Conservation (phyloP, 345 rosid species). For the Eucalyptus dawsonii region DNA sequence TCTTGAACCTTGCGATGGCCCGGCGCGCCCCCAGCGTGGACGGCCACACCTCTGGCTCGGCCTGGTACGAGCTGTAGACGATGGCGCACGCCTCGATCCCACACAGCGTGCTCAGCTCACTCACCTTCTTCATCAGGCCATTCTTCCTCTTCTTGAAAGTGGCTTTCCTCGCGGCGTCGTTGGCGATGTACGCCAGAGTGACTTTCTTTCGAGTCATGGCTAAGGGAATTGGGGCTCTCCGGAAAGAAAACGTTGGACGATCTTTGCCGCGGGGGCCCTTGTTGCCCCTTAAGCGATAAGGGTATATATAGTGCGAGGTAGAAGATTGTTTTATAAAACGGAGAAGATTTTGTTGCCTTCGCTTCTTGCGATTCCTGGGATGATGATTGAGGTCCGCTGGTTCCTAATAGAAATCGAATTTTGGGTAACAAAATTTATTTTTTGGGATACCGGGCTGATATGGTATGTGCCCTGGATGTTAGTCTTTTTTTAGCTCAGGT, state of each 20-base stretch:
- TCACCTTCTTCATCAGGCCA: slow-evolving; percentile 8
- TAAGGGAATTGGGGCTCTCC: background rate
- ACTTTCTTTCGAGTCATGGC: slow-evolving; percentile 9
- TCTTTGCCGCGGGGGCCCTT: background rate
- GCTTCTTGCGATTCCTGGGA: background rate
- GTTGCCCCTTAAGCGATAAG: background rate
- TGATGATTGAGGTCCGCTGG: too few relatives aligned
- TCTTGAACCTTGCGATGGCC: background rate
- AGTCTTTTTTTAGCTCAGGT: background rate
- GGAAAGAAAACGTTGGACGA: background rate
- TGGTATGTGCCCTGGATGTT: background rate
- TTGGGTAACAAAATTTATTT: background rate
- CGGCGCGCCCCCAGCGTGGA: slow-evolving; percentile 1
- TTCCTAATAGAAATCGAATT: background rate
- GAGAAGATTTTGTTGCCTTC: background rate
- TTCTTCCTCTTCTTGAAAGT: slow-evolving; percentile 14
- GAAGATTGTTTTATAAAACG: background rate
- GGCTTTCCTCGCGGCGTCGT: slow-evolving; percentile 1
- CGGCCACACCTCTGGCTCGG: slow-evolving; percentile 34
- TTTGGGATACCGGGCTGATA: background rate
- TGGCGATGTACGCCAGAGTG: background rate
- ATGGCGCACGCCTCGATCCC: slow-evolving; percentile 9
- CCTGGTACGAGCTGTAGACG: slow-evolving; percentile 1
- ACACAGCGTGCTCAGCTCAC: slow-evolving; percentile 6
- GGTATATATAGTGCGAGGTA: background rate